Base-by-base conservation (phyloP, 164 flowering plant genomes). In the Magnolia changhungtana region DNA sequence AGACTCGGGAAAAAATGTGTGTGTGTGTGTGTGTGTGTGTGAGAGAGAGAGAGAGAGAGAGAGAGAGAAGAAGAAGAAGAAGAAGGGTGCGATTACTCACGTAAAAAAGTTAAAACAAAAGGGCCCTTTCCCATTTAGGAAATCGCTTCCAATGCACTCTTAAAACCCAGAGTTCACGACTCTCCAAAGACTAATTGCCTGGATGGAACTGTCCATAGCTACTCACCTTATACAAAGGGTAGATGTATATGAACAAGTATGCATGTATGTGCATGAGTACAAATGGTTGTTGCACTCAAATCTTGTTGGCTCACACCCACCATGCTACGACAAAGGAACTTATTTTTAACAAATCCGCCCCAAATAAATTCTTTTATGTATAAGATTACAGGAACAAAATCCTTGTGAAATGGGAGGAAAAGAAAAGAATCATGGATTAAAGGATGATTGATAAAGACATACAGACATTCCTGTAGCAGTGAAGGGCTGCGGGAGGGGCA, bases 401-500 rank as follows among this genome's bases (percentile, higher is more conserved):
- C 78, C 80, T 50, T 73, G 74, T 63, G 49, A 73, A 20, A 50
- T 20, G 37, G 70, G 51, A 67, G 29, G 72, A 21, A 55, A 55
- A 3, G 70, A 73, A 83, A 85, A 80, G 86, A 83, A 85, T 83
- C 74, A 77, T 76, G 69, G 66, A 79, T 65, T 67, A 16, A 55
- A 55, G 61, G 71, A 67, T 71, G 27, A 52, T 51, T 37, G 66
- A 13, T 27, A 58, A 50, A 3, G 74, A 70, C 27, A 5, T 10
- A 20, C 52, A 19, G 55, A 69, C 10, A 27, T 31, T 52, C 67
- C 16, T 19, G 64, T 9, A 27, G 63, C 63, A 72, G 9, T 55
- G 74, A 72, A 18, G 10, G 50, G 6, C 31, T 67, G 31, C 7
- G n/a, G 8, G 31, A 72, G 63, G 16, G 50, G 59, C 23, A 5